A percentile compares a stretch with the other conserved stretches of the same genome.
Conservation (phyloP, 2,329 filamentous ascomycete genomes). For the Rutstroemia sp. region DNA sequence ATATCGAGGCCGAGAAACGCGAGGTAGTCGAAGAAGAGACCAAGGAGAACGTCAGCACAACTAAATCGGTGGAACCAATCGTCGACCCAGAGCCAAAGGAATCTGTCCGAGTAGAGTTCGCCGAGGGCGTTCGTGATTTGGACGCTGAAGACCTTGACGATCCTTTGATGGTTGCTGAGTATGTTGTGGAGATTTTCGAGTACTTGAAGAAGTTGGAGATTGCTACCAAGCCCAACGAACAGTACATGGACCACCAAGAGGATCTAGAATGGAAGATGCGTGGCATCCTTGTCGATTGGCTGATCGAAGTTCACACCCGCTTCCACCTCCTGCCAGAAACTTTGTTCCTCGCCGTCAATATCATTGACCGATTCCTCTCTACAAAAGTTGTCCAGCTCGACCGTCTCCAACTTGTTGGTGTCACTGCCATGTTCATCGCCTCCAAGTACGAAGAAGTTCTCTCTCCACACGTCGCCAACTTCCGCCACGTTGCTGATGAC, state of each 20-base stretch:
- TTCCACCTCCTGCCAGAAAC: constrained; percentile 96
- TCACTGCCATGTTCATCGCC: constrained; percentile 98
- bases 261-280: constrained; percentile 98
- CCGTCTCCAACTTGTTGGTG: constrained; percentile 90
- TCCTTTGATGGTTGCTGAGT: constrained; percentile 96
- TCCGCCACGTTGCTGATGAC: constrained; percentile 93
- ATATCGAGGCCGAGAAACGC: constrained; percentile 48
- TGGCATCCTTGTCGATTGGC: constrained; percentile 94
- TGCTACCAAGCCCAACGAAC: constrained; percentile 73
- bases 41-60: constrained; percentile 19
- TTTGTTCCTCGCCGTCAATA: constrained; percentile 93
- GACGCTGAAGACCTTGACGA: constrained; percentile 87
- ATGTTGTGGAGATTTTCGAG: constrained; percentile 94
- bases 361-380: constrained; percentile 95
- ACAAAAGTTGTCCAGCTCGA: constrained; percentile 93
- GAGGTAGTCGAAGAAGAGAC: constrained; percentile 30
- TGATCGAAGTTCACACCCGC: constrained; percentile 95
- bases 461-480: constrained; percentile 93
- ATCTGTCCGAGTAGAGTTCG: constrained; percentile 22
- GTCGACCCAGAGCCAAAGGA: constrained; percentile 23
- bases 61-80: constrained; percentile 23
- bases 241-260: constrained; percentile 93
- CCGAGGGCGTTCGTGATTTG: constrained; percentile 52
- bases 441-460: constrained; percentile 99
- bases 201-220: constrained; percentile 85